phyloP scores from a whole-genome alignment of 2,329 filamentous ascomycete genomes.

The Claviceps purpurea region DNA sequence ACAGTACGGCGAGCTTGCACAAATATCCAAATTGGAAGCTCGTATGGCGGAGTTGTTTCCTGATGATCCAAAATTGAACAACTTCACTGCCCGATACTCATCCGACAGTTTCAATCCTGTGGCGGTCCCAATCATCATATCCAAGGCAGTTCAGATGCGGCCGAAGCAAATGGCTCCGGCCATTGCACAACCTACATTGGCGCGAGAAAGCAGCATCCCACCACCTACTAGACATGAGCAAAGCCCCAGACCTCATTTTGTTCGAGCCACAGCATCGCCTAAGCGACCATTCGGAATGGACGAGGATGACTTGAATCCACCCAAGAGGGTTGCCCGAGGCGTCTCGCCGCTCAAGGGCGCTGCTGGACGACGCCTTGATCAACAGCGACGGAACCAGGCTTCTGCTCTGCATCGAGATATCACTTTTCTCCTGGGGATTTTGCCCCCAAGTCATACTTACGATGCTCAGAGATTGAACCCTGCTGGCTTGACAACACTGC shows the following conservation, averaged over 20 bases:
- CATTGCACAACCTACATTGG: conserved; percentile 36
- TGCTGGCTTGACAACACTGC: conserved; percentile 56
- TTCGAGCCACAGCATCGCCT: conserved; percentile 38
- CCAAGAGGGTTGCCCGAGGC: conserved; percentile 77
- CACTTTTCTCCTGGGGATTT: conserved; percentile 53
- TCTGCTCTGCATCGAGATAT: conserved; percentile 61
- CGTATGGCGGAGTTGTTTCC: conserved; percentile 92
- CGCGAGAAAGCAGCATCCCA: conserved; percentile 28
- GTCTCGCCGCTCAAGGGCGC: conserved; percentile 88
- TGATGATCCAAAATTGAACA: conserved; percentile 62
- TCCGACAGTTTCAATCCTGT: conserved; percentile 66
- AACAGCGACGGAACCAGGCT: conserved; percentile 51
- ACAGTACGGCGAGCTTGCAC: conserved; percentile 80
- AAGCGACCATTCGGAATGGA: conserved; percentile 51
- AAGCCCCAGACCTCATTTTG: conserved; percentile 35
- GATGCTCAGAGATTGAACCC: conserved; percentile 57
- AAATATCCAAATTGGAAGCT: conserved; percentile 81
- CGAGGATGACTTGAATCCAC: conserved; percentile 61
- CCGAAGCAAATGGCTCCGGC: conserved; percentile 44
- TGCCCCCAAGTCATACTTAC: conserved; percentile 62
- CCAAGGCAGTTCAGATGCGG: conserved; percentile 62
- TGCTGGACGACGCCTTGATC: conserved; percentile 71
- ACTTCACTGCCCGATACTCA: conserved; percentile 66
- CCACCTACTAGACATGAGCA: conserved; percentile 21
- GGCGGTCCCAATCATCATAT: conserved; percentile 68